Percentiles rank a stretch among this genome's conserved stretches.
phyloP scores from a whole-genome alignment of 495 filamentous ascomycete species.

The Penicillium crystallinum region DNA sequence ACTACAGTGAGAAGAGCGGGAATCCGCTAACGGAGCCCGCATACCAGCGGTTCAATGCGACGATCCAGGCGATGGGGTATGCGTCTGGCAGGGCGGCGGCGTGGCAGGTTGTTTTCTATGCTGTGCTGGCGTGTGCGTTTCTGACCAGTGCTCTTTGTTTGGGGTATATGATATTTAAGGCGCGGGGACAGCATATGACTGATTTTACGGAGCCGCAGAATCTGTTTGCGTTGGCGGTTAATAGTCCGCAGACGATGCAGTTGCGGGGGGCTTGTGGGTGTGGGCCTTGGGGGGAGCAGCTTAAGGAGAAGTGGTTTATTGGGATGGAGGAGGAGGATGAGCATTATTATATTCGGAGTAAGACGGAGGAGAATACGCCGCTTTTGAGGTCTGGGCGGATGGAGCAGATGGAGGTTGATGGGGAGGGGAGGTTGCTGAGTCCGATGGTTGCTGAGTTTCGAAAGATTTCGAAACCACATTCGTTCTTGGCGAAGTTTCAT shows the following conservation, averaged over 20 bases:
- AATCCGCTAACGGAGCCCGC: constrained; percentile 30
- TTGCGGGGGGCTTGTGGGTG: constrained; percentile 61
- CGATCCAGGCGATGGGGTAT: constrained; percentile 55
- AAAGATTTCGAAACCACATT: constrained; percentile 22
- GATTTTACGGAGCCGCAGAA: constrained; percentile 75
- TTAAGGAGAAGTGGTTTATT: constrained; percentile 57
- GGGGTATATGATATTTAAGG: constrained; percentile 47
- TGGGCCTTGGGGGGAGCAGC: constrained; percentile 49
- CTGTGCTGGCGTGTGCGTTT: constrained; percentile 58
- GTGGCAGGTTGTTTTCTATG: constrained; percentile 60
- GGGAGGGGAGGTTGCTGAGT: constrained; percentile 15
- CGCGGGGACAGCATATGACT: constrained; percentile 53
- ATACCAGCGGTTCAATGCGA: constrained; percentile 52
- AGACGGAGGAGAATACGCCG: constrained; percentile 22
- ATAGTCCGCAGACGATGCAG: constrained; percentile 52
- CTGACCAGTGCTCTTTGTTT: constrained; percentile 57
- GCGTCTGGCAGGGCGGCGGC: constrained; percentile 49
- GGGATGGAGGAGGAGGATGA: constrained; percentile 35
- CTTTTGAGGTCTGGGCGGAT: background rate
- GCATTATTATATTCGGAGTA: constrained; percentile 36
- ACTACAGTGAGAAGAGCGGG: constrained; percentile 29
- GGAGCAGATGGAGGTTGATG: constrained; percentile 21
- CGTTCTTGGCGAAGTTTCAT: constrained; percentile 26
- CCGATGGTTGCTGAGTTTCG: constrained; percentile 32
- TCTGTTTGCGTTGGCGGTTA: constrained; percentile 63